These are phyloP conservation scores for Xylariaceae sp. DNA, from an alignment of 2,329 filamentous ascomycete species.

Conservation along the genomic window DNA sequence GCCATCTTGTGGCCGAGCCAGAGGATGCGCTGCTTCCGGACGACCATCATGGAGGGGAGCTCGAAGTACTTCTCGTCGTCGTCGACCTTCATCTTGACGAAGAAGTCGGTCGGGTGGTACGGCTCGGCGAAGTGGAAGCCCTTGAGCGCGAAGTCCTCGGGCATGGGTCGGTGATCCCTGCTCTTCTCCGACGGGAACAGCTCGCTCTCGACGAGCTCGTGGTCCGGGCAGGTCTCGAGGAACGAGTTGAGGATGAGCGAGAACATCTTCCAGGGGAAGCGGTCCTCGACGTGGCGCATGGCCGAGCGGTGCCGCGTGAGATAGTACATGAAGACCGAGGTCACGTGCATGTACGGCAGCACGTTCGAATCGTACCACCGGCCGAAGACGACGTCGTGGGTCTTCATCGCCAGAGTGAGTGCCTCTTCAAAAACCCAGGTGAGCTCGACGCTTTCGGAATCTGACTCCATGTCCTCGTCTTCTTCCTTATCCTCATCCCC, in stretches of 20 bases:
- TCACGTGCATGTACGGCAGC: slow-evolving; percentile 57
- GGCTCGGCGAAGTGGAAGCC: slow-evolving; percentile 56
- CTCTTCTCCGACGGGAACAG: slow-evolving; percentile 44
- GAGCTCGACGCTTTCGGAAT: slow-evolving; percentile 13
- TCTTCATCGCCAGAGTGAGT: slow-evolving; percentile 22
- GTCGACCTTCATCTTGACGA: slow-evolving; percentile 51
- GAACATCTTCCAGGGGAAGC: slow-evolving; percentile 50
- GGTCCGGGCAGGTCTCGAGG: slow-evolving; percentile 26
- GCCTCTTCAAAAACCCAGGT: slow-evolving; percentile 21
- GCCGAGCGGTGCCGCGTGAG: slow-evolving; percentile 38
- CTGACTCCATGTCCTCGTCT: slow-evolving; percentile 20
- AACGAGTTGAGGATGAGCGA: slow-evolving; percentile 36
- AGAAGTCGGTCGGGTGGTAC: slow-evolving; percentile 57
- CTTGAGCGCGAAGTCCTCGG: slow-evolving; percentile 63
- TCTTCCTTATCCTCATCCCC: too few species aligned
- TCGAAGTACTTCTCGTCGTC: slow-evolving; percentile 65
- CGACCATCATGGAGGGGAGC: slow-evolving; percentile 49
- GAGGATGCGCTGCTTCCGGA: slow-evolving; percentile 54
- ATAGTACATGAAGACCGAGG: slow-evolving; percentile 52
- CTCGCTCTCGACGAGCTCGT: slow-evolving; percentile 35
- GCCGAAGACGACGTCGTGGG: slow-evolving; percentile 38
- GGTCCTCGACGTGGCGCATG: slow-evolving; percentile 38
- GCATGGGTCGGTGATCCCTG: slow-evolving; percentile 49
- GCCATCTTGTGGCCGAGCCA: slow-evolving; percentile 51
- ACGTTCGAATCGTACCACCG: slow-evolving; percentile 54